Percentiles rank a stretch among this genome's conserved stretches.
These are phyloP conservation scores for Alternaria infectoria DNA, from an alignment of 2,329 filamentous ascomycete genomes.

Conservation along the genomic window DNA sequence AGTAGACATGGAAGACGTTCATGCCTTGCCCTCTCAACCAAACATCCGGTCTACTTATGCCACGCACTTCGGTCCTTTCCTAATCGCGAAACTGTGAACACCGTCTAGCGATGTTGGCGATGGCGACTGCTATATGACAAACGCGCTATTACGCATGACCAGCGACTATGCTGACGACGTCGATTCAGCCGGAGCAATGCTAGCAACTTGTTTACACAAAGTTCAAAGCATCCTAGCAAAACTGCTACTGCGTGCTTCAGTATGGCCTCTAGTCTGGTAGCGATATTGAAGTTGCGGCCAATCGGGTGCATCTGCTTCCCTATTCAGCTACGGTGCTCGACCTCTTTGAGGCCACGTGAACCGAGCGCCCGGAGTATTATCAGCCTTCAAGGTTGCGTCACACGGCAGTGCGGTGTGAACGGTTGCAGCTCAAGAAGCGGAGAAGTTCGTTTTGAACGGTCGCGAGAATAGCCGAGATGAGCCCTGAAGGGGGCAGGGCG, in stretches of 20 bases:
- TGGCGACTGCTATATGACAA: constrained; percentile 1
- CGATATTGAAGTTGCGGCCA: constrained; percentile 11
- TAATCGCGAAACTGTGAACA: background rate
- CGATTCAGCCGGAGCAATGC: background rate
- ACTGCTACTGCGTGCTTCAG: background rate
- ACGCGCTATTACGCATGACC: background rate
- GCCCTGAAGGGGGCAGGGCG: constrained; percentile 15
- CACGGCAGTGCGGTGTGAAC: constrained; percentile 19
- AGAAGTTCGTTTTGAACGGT: constrained; percentile 22
- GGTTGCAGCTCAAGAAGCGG: constrained; percentile 23
- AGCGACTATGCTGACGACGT: background rate
- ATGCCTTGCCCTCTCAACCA: background rate
- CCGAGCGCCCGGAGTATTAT: constrained; percentile 8
- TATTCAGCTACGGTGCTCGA: constrained; percentile 3
- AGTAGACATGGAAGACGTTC: background rate
- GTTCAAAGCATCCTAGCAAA: background rate
- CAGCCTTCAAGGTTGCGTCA: constrained; percentile 16
- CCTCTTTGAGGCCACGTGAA: constrained; percentile 2
- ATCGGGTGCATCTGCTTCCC: constrained; percentile 11
- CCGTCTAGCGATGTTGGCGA: background rate
- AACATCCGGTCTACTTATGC: background rate
- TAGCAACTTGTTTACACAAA: background rate
- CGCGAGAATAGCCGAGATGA: constrained; percentile 39
- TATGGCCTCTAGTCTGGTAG: background rate
- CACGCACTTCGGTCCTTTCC: background rate